Evolutionary conservation across 1,284 basidiomycete genomes (phyloP), one percentile per base, ranked within the genome.

Genomic region (Cryptococcus hybrid): DNA sequence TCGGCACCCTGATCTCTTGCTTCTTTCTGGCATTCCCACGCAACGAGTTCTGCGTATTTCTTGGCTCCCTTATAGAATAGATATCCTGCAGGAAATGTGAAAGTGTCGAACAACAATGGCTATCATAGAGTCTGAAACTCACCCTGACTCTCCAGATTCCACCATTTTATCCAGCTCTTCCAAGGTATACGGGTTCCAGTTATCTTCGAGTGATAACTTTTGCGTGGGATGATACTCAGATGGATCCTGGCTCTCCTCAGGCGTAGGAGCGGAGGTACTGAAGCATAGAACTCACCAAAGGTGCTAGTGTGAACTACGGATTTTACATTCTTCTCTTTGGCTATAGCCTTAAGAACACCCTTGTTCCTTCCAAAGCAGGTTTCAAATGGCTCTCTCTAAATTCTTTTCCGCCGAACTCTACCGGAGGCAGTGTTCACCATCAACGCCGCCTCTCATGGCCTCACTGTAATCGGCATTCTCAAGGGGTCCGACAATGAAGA

Each of bases 291-390:
- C 61, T 54, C 47, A 65, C 63, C 63, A 40, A 55, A 62, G 34
- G 63, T 65, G 49, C 61, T 55, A 35, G 63, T 65, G 18, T 54
- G 52, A 0, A 65, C 63, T 1, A 65, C 57, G 34, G 61, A 45
- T 45, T 62, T 65, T 42, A 65, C 55, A 49, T 62, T 65, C 43
- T 52, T 56, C 68, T 60, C 69, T 36, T 62, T 67, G 13, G 59
- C 55, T 3, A 74, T 72, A 30, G 69, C 61, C 24, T 73, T 66
- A 18, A 82, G 68, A 3, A 81, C 72, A 50, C 69, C 69, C 64
- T 61, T 0, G 80, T 82, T 5, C 81, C 80, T 42, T 78, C 60
- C 35, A 81, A 71, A 18, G 80, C 81, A 5, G 80, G 80, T 52
- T 76, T 69, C 52, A 80, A 71, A 43, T 81, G 66, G 38, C 75